Base-by-base conservation (phyloP, 306 rosid genomes). In the Hippophae rhamnoides region DNA sequence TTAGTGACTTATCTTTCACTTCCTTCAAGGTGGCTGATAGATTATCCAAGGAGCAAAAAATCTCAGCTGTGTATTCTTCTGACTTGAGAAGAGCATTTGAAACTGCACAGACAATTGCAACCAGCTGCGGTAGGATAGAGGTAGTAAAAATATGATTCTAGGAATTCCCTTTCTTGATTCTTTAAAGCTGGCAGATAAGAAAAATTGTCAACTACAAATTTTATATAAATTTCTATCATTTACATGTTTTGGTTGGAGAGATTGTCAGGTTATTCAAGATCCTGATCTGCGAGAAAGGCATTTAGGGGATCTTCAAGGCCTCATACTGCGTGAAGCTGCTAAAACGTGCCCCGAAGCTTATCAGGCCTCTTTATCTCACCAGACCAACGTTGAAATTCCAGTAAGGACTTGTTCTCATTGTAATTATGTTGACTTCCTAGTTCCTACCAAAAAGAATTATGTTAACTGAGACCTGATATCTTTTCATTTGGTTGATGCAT, bases 301-400 rank as follows among this genome's bases (percentile, higher is more conserved):
- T 72, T 73, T 85, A 14, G 98, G 98, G 66, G 86, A 83, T 63
- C 92, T 92, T 73, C 98, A 92, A 75, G 98, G 98, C 61, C 68
- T 72, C 54, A 67, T 72, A 62, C 52, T 40, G 38, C 75, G 60
- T 12, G 96, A 85, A 61, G 69, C 81, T 8, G 76, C 77, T 56
- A 73, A 60, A 74, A 44, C 64, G 47, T 68, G 69, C 61, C 82
- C 93, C 25, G 42, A 62, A n/a, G 87, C 95, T 51, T 62, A 64
- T 64, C 58, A 68, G 69, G 95, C 95, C 56, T 71, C 83, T 38
- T 5, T 54, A 27, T 82, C 95, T 60, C 82, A 55, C 57, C 73
- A 72, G 2, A 65, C 76, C 55, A 78, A 78, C 61, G 70, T 78
- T 65, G 96, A 84, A 73, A 78, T 92, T 62, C 98, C 93, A 13